Percentiles rank a stretch among this genome's conserved stretches.
phyloP scores from a whole-genome alignment of 2,329 filamentous ascomycete genomes.

The Elsinoe perseae region DNA sequence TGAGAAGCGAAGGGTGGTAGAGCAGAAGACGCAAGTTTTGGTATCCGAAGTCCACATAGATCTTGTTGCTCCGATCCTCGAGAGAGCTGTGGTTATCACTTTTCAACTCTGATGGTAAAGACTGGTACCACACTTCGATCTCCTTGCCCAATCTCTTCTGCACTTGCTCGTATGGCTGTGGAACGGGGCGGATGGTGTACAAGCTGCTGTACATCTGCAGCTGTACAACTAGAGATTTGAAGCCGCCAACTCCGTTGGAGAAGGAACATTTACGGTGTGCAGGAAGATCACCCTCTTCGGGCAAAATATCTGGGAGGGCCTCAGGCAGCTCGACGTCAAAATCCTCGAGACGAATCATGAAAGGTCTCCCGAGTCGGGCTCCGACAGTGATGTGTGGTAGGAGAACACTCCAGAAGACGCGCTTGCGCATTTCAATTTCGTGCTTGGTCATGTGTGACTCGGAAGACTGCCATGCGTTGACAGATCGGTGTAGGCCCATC shows the following conservation, averaged over 20 bases:
- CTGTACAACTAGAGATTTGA: conserved; percentile 58
- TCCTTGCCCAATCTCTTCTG: conserved; percentile 60
- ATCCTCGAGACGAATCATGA: conserved; percentile 65
- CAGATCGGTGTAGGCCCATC: conserved; percentile 65
- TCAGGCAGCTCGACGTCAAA: conserved; percentile 73
- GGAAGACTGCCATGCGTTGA: conserved; percentile 47
- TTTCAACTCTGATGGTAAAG: conserved; percentile 54
- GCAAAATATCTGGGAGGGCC: conserved; percentile 60
- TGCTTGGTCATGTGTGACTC: conserved; percentile 44
- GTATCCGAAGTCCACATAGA: conserved; percentile 44
- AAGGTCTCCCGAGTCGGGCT: conserved; percentile 68
- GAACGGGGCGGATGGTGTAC: conserved; percentile 60
- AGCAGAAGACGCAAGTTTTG: conserved; percentile 44
- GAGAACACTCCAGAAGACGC: conserved; percentile 68
- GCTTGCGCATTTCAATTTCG: conserved; percentile 68
- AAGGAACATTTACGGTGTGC: conserved; percentile 55
- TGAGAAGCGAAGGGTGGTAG: conserved; percentile 47
- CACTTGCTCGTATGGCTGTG: conserved; percentile 55
- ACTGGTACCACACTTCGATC: conserved; percentile 54
- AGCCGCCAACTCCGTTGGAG: conserved; percentile 56
- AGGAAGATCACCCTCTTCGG: conserved; percentile 47
- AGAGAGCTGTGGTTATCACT: conserved; percentile 39
- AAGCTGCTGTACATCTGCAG: conserved; percentile 69
- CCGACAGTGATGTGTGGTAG: conserved; percentile 60
- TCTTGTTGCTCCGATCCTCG: conserved; percentile 42